These are phyloP conservation scores for Termitomyces sp. DNA, from an alignment of 768 basidiomycete species.

Conservation along the genomic window DNA sequence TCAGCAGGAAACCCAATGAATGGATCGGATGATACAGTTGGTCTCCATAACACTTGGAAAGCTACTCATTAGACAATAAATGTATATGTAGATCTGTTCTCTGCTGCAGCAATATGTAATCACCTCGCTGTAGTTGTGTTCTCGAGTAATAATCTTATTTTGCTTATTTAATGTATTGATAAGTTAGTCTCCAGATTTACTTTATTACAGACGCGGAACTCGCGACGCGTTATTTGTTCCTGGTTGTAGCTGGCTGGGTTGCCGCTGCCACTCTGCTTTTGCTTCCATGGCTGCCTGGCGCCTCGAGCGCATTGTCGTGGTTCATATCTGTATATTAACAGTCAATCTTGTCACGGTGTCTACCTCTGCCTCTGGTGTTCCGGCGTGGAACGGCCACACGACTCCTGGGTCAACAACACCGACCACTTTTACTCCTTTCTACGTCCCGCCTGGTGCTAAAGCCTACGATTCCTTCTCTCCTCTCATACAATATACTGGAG, in stretches of 20 bases:
- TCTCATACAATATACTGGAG: slow-evolving; percentile 54
- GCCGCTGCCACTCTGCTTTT: neutral
- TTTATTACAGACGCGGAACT: too few relatives aligned
- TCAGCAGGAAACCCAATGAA: slow-evolving; percentile 42
- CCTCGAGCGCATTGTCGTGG: neutral
- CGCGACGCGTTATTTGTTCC: neutral
- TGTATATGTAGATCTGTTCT: slow-evolving; percentile 8
- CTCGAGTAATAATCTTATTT: neutral
- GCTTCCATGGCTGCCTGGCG: slow-evolving; percentile 9
- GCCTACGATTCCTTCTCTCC: slow-evolving; percentile 66
- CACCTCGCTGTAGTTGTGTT: neutral
- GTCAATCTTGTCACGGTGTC: slow-evolving; percentile 7
- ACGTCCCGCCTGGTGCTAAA: slow-evolving; percentile 68
- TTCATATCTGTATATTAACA: slow-evolving; percentile 8
- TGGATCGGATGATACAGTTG: slow-evolving; percentile 71
- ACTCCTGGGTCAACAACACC: slow-evolving; percentile 41
- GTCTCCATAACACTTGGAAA: slow-evolving; percentile 71
- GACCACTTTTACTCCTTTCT: slow-evolving; percentile 57
- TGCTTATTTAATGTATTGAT: neutral
- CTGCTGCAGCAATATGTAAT: slow-evolving; percentile 3
- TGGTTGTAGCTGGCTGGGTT: neutral
- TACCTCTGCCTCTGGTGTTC: slow-evolving; percentile 22
- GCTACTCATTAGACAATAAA: slow-evolving; percentile 13
- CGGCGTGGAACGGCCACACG: slow-evolving; percentile 68
- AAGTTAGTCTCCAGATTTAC: neutral